Percentiles rank a stretch among this genome's conserved stretches.
Evolutionary conservation across 345 rosid species (phyloP).

Genomic region (Eucalyptus cloeziana): DNA sequence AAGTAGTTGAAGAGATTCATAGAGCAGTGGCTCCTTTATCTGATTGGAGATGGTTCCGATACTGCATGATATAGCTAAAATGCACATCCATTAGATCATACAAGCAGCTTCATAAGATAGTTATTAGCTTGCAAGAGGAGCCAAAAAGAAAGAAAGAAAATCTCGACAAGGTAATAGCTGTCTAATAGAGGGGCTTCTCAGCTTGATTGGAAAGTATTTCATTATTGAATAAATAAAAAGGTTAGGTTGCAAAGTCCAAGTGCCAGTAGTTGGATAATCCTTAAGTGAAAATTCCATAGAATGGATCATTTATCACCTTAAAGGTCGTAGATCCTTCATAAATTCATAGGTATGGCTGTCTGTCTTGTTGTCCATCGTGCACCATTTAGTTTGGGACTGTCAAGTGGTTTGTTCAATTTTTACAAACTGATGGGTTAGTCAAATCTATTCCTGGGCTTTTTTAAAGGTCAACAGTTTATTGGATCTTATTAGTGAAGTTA

Average conservation of each 20-base stretch:
- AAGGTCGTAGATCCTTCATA: not conserved
- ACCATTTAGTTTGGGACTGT: not conserved
- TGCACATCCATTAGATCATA: not conserved
- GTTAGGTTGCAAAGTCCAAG: not conserved
- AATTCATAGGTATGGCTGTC: not conserved
- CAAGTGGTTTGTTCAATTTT: not conserved
- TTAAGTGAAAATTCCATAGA: not conserved
- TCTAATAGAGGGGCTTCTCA: not conserved
- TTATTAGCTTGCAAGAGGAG: not conserved
- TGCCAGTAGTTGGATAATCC: not conserved
- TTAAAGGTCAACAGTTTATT: not conserved
- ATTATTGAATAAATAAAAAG: not conserved
- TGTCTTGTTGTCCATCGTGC: not conserved
- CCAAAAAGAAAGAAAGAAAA: not conserved
- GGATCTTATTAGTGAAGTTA: not conserved
- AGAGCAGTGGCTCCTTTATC: not conserved
- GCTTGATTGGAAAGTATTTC: not conserved
- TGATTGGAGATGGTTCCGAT: not conserved
- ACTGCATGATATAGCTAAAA: not conserved
- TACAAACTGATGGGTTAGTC: not conserved
- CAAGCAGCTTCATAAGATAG: not conserved
- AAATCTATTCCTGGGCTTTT: not conserved
- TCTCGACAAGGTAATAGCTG: not conserved
- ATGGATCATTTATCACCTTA: not conserved
- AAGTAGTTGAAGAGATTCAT: not conserved